phyloP scores from a whole-genome alignment of 2,329 filamentous ascomycete species.

The Neurospora sp. region DNA sequence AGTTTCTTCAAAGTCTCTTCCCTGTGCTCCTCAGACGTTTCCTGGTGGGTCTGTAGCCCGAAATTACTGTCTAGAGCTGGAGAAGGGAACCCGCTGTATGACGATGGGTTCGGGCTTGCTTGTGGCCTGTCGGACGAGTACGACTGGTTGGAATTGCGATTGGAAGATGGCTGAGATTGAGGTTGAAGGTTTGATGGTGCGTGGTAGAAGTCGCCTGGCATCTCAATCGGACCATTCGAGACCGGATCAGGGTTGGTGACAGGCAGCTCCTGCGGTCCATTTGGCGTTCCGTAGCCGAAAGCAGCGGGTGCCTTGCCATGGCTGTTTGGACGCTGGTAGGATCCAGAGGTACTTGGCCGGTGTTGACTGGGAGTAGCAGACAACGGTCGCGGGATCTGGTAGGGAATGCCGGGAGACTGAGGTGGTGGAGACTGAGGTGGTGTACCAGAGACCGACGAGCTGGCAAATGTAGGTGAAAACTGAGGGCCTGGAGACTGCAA shows the following conservation, averaged over 20 bases:
- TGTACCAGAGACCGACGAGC: conserved; percentile 18
- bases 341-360: conserved; percentile 25
- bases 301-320: conserved; percentile 13
- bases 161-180: conserved; percentile 18
- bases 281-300: conserved; percentile 15
- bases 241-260: conserved; percentile 10
- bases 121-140: conserved; percentile 14
- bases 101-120: conserved; percentile 11
- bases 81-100: conserved; percentile 28
- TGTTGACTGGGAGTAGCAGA: conserved; percentile 17
- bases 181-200: conserved; percentile 13
- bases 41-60: conserved; percentile 33
- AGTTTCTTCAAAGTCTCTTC: conserved; percentile 19
- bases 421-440: conserved; percentile 15
- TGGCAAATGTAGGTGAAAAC: conserved; percentile 19
- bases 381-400: conserved; percentile 30
- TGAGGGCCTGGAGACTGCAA: conserved; percentile 14
- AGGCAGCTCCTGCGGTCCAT: conserved; percentile 30
- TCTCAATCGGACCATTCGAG: conserved; percentile 23
- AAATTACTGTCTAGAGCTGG: conserved; percentile 18
- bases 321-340: conserved; percentile 12
- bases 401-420: conserved; percentile 26
- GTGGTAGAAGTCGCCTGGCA: conserved; percentile 40
- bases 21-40: conserved; percentile 36
- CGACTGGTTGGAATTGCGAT: conserved; percentile 22